These are phyloP conservation scores for Yamadazyma sp. DNA, from an alignment of 1,139 yeast genomes.

Conservation along the genomic window DNA sequence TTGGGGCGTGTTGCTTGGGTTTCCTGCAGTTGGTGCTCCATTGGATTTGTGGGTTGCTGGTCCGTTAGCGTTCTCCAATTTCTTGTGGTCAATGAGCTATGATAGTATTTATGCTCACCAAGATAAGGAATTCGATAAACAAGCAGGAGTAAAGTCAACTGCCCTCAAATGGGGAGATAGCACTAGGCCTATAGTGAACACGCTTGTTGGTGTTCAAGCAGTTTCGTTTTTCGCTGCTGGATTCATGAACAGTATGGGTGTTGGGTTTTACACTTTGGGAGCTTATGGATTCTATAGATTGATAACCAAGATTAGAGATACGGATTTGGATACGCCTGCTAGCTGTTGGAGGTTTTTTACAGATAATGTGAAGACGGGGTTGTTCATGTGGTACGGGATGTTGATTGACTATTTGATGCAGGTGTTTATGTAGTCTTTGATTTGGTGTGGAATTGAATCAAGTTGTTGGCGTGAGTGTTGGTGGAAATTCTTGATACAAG, in stretches of 20 bases:
- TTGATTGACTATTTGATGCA: slow-evolving; percentile 66
- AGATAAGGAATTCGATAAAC: slow-evolving; percentile 82
- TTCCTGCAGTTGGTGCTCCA: slow-evolving; percentile 89
- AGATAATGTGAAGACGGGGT: slow-evolving; percentile 79
- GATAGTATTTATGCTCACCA: slow-evolving; percentile 98
- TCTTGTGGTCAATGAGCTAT: slow-evolving; percentile 92
- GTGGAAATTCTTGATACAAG: too few species aligned
- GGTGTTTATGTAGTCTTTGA: slow-evolving; percentile 48
- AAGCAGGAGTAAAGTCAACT: slow-evolving; percentile 91
- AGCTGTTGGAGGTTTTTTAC: slow-evolving; percentile 82
- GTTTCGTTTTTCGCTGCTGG: slow-evolving; percentile 71
- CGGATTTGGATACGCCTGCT: slow-evolving; percentile 73
- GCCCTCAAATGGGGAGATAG: slow-evolving; percentile 90
- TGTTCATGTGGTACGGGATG: slow-evolving; percentile 74
- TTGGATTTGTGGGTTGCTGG: slow-evolving; percentile 72
- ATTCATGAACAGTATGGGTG: slow-evolving; percentile 78
- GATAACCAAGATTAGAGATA: slow-evolving; percentile 62
- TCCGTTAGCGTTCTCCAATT: slow-evolving; percentile 75
- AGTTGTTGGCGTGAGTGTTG: too few species aligned
- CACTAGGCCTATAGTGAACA: slow-evolving; percentile 67
- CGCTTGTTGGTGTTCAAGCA: slow-evolving; percentile 66
- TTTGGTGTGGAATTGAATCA: too few species aligned
- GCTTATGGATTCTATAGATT: slow-evolving; percentile 69
- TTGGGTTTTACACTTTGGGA: slow-evolving; percentile 71
- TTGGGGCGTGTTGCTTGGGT: slow-evolving; percentile 95